phyloP scores from a whole-genome alignment of 176 grass and related monocot species.

The Hordeum marinum region DNA sequence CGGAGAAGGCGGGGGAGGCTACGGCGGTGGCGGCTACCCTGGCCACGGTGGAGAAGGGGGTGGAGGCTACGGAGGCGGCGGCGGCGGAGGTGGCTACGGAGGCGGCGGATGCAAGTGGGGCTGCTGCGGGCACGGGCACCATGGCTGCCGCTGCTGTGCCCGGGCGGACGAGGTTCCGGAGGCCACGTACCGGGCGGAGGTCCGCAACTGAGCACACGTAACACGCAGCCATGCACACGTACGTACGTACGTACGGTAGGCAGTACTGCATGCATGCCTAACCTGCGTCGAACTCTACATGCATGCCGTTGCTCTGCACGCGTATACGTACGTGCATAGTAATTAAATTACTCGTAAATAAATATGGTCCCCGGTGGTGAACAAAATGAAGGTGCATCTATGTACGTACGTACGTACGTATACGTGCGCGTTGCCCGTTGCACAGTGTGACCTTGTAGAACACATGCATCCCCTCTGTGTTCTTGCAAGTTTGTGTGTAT shows the following conservation, averaged over 20 bases:
- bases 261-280: no score
- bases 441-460: background rate
- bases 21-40: background rate
- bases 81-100: no score
- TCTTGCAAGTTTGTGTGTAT: background rate
- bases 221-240: no score
- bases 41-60: background rate
- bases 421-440: background rate
- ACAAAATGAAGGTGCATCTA: no score
- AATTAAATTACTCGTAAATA: no score
- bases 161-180: constrained; percentile 47
- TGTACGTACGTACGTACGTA: no score
- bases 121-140: constrained; percentile 34
- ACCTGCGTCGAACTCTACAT: no score
- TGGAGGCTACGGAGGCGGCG: background rate
- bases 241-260: no score
- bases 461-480: background rate
- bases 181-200: constrained; percentile 44
- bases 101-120: constrained; percentile 9
- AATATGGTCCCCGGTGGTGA: no score
- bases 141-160: constrained; percentile 57
- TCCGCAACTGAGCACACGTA: constrained; percentile 19
- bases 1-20: no score
- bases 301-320: no score
- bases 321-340: no score